A percentile compares a stretch with the other conserved stretches of the same genome.
Evolutionary conservation across 345 rosid species (phyloP).

Genomic region (Eucalyptus camaldulensis): DNA sequence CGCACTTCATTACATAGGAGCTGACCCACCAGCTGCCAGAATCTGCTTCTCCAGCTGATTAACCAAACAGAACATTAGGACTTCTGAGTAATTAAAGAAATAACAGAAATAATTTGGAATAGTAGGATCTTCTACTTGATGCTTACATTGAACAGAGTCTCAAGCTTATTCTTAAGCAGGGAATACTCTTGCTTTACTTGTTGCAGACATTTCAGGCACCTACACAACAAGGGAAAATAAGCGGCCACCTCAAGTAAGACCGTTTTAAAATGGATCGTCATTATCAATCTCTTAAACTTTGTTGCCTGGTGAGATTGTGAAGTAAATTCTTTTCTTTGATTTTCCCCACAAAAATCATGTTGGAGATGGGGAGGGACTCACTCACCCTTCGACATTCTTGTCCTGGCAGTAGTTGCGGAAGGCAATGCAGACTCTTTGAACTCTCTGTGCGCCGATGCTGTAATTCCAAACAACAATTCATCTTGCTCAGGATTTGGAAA

Average conservation of each 20-base stretch:
- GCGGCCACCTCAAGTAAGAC: not conserved
- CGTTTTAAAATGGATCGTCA: not conserved
- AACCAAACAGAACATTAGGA: not conserved
- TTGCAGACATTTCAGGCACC: slow-evolving; percentile 52
- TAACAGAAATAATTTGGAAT: not conserved
- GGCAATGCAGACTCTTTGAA: slow-evolving; percentile 32
- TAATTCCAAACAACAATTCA: not conserved
- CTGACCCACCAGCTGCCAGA: slow-evolving; percentile 31
- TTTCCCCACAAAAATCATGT: not conserved
- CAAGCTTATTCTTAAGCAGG: slow-evolving; percentile 44
- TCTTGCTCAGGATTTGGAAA: not conserved
- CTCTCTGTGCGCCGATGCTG: slow-evolving; percentile 57
- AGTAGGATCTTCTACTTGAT: not conserved
- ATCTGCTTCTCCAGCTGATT: slow-evolving; percentile 44
- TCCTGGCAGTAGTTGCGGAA: slow-evolving; percentile 35
- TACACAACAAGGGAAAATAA: not conserved
- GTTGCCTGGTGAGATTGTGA: not conserved
- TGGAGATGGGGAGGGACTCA: not conserved
- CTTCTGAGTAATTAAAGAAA: not conserved
- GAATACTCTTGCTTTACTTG: slow-evolving; percentile 40
- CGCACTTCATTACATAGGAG: slow-evolving; percentile 8
- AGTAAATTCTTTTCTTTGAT: not conserved
- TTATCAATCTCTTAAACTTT: not conserved
- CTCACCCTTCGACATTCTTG: slow-evolving; percentile 37
- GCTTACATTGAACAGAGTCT: slow-evolving; percentile 42